Base-by-base conservation (phyloP, 148 eudicot genomes). In the Rhododendron kiyosumense region DNA sequence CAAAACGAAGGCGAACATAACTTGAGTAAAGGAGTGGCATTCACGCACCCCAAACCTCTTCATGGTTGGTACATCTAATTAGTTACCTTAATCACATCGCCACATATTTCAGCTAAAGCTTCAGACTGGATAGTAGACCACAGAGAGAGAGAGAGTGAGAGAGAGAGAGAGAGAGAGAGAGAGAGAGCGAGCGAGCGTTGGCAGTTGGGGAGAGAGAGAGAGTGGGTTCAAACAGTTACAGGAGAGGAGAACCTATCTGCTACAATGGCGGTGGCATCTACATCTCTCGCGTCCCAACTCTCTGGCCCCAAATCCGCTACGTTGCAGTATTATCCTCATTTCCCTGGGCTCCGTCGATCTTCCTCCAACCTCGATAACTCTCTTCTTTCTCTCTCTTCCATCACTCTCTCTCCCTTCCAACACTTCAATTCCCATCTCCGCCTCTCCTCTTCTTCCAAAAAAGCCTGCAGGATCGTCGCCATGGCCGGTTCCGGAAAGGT, bases 401-500 rank as follows among this genome's bases (percentile, higher is more conserved):
- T 89, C 51, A 85, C 91, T 69, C 90, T 86, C 15, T 87, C 92
- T 30, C 88, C 92, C 82, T 90, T 92, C 81, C 90, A 93, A 36
- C 84, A 57, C 26, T 92, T 93, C 52, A 86, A 91, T 46, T 93
- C 96, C 84, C 94, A 93, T 28, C 88, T 92, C 83, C 95, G 93
- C 36, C 67, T 92, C 57, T 87, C 96, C 14, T 90, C 98, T 57
- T 91, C 99, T 73, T 77, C 92, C 34, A 84, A 87, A 52, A 92
- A 90, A 71, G 90, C 87, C 67, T 88, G 88, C 86, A 80, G 96
- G 41, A 92, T 95, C 78, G 96, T 92, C 65, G 57, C 95, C 78
- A 96, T 96, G 99, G 96, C 98, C 83, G 95, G 87, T 81, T 89
- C 98, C 75, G 95, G 94, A 5, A 94, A 94, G 94, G 98, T 95